Base-by-base conservation (phyloP, 345 rosid genomes). In the Theobroma cacao region DNA sequence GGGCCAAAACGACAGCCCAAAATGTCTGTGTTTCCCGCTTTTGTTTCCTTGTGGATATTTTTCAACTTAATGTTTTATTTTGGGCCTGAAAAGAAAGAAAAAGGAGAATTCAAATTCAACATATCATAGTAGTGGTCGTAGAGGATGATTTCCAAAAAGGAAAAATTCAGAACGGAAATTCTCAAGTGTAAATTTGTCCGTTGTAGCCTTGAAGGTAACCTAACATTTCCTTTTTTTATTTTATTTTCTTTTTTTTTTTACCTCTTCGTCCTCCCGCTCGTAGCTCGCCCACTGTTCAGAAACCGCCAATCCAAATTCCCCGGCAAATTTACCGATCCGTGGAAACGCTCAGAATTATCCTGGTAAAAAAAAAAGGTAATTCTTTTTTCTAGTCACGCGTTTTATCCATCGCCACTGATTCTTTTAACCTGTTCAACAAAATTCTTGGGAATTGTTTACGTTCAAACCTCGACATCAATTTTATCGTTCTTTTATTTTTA, bases 261-360 rank as follows among this genome's bases (percentile, higher is more conserved):
- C 28, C 4, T 30, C 31, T 65, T 3, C 70, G 7, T 65, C 45
- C 68, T 63, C 17, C 69, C 47, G 64, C 28, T 8, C 41, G 22
- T 7, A 28, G 30, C 36, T 60, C 9, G 3, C 9, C 70, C 10
- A 38, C 71, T 11, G 26, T 66, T 66, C 71, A 22, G 52, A 66
- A 66, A 66, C 71, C 33, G 48, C 55, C 34, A 45, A 43, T 43
- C 55, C 50, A 38, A 66, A 36, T 20, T 52, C 2, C 9, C 62
- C 59, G 62, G 75, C 62, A 8, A 72, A 3, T 72, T 72, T 72
- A 15, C 75, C 56, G 61, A 28, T 72, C 24, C 4, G 41, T 50
- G 26, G 26, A 7, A 15, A 72, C 56, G 17, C 48, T 52, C 75
- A 30, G n/a, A 47, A 7, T 31, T 11, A 28, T 72, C 22, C 34